Conservation (phyloP, 306 rosid species). For the Rosa chinensis region DNA sequence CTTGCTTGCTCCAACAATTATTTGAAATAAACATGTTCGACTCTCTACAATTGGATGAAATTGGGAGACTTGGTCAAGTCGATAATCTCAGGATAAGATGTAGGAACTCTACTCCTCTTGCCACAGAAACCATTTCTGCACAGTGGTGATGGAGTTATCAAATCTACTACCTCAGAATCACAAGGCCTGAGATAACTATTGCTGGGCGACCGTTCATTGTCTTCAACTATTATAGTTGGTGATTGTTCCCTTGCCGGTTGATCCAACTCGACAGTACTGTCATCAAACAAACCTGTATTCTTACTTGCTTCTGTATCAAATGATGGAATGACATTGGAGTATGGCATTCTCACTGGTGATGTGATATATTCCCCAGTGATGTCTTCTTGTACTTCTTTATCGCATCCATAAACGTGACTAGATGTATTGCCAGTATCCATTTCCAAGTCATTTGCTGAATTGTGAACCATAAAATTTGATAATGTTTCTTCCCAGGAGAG, state of each 20-base stretch:
- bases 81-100: conserved; percentile 43
- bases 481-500: conserved; percentile 25
- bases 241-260: conserved; percentile 27
- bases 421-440: conserved; percentile 1
- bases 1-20: not conserved
- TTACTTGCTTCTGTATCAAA: conserved; percentile 29
- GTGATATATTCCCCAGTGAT: conserved; percentile 17
- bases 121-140: conserved; percentile 45
- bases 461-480: conserved; percentile 24
- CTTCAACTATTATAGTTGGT: conserved; percentile 16
- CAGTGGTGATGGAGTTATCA: conserved; percentile 76
- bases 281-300: conserved; percentile 15
- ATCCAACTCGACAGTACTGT: conserved; percentile 24
- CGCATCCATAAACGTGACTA: conserved; percentile 15
- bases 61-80: conserved; percentile 78
- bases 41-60: conserved; percentile 55
- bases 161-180: conserved; percentile 66
- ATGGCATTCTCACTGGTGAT: conserved; percentile 15
- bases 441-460: conserved; percentile 18
- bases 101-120: conserved; percentile 55
- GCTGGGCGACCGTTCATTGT: conserved; percentile 15
- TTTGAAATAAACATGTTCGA: not conserved
- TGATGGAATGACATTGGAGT: conserved; percentile 8
- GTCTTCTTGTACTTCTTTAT: conserved; percentile 34
- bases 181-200: conserved; percentile 26